Evolutionary conservation across 2,329 filamentous ascomycete genomes (phyloP), one percentile per base, ranked within the genome.

Genomic region (Lachnellula willkommii): DNA sequence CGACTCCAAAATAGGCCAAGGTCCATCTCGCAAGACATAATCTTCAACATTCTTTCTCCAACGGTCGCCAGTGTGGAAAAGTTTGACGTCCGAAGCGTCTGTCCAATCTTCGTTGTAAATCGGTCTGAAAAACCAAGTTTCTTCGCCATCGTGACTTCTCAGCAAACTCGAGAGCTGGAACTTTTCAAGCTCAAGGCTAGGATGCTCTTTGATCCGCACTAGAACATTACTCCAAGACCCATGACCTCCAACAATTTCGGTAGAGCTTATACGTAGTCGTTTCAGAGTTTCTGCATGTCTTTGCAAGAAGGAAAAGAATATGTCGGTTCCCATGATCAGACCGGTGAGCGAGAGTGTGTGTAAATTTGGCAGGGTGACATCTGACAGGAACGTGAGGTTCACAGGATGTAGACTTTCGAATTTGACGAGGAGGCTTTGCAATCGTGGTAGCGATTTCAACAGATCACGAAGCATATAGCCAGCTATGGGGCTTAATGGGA

Each of bases 161-260:
- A 60, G 24, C 22, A 58, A 28, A 12, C 56, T 55, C 4, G 54
- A 40, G 5, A 62, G 14, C 42, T 62, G 54, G 46, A 62, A 62
- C 36, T 59, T 60, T 26, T 59, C 50, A 2, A 62, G 45, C n/a
- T 47, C 17, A 12, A 24, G 7, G 20, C 50, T 42, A 14, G 55
- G 9, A 8, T 35, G 22, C 6, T 53, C 51, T 20, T 53, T 52
- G 2, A 63, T 12, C 12, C 20, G 22, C 14, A 24, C 36, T 3
- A 63, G 57, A 26, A 57, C 55, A 9, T 12, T 26, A 7, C 50
- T 37, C 59, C 55, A 63, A 9, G 24, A 28, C 51, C 32, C n/a
- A 7, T n/a, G 15, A 6, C 42, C 4, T 28, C 14, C 20, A 17
- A 14, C 17, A 54, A 50, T 47, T 2, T 52, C 48, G 24, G 36